Base-by-base conservation (phyloP, 2,329 filamentous ascomycete genomes). In the Cladorrhinum sp. region DNA sequence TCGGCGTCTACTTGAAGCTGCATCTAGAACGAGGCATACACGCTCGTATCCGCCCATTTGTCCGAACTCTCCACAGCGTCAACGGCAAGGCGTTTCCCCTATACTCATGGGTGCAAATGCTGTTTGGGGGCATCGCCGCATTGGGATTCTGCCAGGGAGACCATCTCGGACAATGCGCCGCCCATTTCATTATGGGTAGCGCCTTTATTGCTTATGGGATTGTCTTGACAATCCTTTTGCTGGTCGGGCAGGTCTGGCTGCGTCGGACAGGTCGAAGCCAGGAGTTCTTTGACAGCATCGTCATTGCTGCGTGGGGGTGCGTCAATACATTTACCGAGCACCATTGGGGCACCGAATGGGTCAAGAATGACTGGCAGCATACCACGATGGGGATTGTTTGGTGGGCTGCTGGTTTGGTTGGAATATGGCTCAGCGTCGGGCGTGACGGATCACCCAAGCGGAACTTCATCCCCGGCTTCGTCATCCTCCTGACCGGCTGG, bases 361-460 rank as follows among this genome's bases (percentile, higher is more conserved):
- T 90, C 57, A 86, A 85, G 75, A 98, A 97, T 71, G 95, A 99
- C 74, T 86, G 96, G 77, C 94, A 99, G 74, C 95, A 99, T 75
- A 99, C 95, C 0, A 91, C 90, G n/a, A 98, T 99, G 94, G 95
- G 95, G n/a, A 86, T 99, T 64, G 87, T 99, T 56, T 99, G 95
- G 95, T 99, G 94, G 94, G 90, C 87, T 69, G 94, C 95, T 7
- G 95, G 95, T 23, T 79, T 99, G 28, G 84, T 94, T 10, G 95
- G 95, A 48, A 83, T 99, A 57, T 99, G 94, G 95, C 81, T 99
- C 42, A 96, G 92, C 73, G 85, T 86, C 64, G 91, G 88, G 72
- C 86, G 91, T 60, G 87, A 94, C 65, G 94, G 95, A 56, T 82
- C 86, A 48, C 93, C 95, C 8, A 92, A 94, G 80, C 86, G 95